These are phyloP conservation scores for Tilletia walkeri DNA, from an alignment of 1,284 basidiomycete species.

Conservation along the genomic window DNA sequence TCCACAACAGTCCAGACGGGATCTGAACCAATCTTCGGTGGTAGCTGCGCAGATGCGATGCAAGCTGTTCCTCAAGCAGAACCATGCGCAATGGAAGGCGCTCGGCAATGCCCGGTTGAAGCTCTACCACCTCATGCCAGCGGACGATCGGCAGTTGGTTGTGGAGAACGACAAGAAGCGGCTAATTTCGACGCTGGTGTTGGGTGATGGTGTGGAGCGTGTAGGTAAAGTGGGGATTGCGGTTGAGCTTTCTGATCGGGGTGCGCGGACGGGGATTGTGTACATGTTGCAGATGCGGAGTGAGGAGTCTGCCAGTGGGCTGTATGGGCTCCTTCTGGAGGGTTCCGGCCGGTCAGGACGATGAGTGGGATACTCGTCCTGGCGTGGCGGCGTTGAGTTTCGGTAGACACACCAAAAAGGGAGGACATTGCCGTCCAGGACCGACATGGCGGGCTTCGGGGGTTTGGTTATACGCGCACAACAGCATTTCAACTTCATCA, in stretches of 20 bases:
- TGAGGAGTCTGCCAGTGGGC: constrained; percentile 76
- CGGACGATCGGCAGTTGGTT: constrained; percentile 86
- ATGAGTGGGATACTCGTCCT: not conserved
- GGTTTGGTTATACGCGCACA: too few relatives aligned
- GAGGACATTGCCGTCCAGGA: too few relatives aligned
- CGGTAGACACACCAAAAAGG: too few relatives aligned
- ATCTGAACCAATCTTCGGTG: constrained; percentile 22
- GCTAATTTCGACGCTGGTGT: constrained; percentile 87
- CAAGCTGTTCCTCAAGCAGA: constrained; percentile 93
- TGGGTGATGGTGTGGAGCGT: constrained; percentile 92
- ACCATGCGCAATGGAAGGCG: constrained; percentile 95
- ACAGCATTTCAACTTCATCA: too few relatives aligned
- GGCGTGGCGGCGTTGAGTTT: not conserved
- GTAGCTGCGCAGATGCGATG: constrained; percentile 94
- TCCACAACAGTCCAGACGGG: not conserved
- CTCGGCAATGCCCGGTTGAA: constrained; percentile 83
- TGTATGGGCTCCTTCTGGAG: constrained; percentile 81
- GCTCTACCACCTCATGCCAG: constrained; percentile 66
- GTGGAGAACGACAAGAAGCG: constrained; percentile 79
- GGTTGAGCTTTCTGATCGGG: constrained; percentile 87
- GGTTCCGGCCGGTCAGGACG: constrained; percentile 71
- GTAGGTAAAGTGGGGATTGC: constrained; percentile 97
- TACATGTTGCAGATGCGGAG: constrained; percentile 83
- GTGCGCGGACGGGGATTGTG: constrained; percentile 85
- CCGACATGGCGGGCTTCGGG: too few relatives aligned